Evolutionary conservation across 139 green algal genomes (phyloP).

Genomic region (Chlorella sorokiniana): DNA sequence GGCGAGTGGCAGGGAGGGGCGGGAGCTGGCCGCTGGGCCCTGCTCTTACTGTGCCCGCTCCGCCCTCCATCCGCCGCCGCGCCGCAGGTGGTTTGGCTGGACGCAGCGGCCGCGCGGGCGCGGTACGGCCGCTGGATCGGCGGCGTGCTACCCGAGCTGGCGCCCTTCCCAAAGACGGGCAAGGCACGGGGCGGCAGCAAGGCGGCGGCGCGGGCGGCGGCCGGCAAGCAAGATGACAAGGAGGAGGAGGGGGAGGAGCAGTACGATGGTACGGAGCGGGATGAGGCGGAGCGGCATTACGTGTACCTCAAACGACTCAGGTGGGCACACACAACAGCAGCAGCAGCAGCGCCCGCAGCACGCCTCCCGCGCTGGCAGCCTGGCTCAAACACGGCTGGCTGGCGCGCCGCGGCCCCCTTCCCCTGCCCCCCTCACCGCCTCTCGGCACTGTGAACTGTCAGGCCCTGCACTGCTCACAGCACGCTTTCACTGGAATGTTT

Average conservation of each 20-base stretch:
- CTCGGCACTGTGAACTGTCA: no score
- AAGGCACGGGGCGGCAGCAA: slow-evolving; percentile 27
- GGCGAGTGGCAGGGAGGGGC: no score
- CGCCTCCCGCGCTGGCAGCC: background rate
- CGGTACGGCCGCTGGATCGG: slow-evolving; percentile 76
- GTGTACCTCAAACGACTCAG: slow-evolving; percentile 60
- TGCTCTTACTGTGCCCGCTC: no score
- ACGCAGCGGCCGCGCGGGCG: slow-evolving; percentile 57
- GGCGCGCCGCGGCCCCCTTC: no score
- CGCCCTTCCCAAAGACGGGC: slow-evolving; percentile 49
- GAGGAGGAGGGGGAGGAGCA: slow-evolving; percentile 7
- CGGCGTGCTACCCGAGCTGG: slow-evolving; percentile 61
- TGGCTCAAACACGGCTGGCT: no score
- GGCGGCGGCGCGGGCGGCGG: slow-evolving; percentile 18
- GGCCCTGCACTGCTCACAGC: no score
- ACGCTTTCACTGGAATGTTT: no score
- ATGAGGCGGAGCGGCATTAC: slow-evolving; percentile 10
- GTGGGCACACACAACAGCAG: no score
- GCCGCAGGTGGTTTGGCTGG: slow-evolving; percentile 67
- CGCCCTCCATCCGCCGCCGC: background rate
- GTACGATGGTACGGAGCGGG: background rate
- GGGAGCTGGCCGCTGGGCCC: no score
- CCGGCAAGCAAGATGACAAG: background rate
- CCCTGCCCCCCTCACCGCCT: no score
- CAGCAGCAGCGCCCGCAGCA: no score